Base-by-base conservation (phyloP, 306 rosid genomes). In the Phaseolus lunatus region DNA sequence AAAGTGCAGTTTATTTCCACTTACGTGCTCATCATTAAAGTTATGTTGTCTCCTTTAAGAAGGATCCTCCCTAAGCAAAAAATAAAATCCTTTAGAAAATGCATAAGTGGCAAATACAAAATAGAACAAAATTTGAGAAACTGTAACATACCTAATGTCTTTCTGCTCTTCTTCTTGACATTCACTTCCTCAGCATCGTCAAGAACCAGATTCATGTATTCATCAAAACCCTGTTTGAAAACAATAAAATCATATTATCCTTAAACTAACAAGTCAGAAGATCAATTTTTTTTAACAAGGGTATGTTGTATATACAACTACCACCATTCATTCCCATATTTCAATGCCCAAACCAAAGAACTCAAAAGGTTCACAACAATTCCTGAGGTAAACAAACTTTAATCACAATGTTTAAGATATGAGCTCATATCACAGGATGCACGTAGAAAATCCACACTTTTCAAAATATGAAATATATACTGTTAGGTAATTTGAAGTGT, bases 41-140 rank as follows among this genome's bases (percentile, higher is more conserved):
- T 93, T 47, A 93, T 93, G 85, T 89, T 93, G 86, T 93, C 97
- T 71, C 97, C 97, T 78, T 93, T 90, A 2, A 93, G 96, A 58
- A 93, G 92, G 49, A 93, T 90, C 88, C 97, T 84, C 87, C 97
- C 96, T 93, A 73, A 67, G 2, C 0, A 49, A 70, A 73, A 31
- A 31, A 70, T 11, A 10, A 72, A 27, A 77, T 27, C 41, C 50
- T 58, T 88, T 57, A 83, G 65, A 71, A 76, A 27, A 66, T 65
- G 61, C 62, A 58, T 1, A 16, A 54, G 43, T n/a, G 62, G 56
- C 12, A 67, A 45, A 48, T 73, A 23, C 44, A 78, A 50, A 9
- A 77, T 6, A 22, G 62, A 44, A 63, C 14, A 4, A 57, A 65
- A 20, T 5, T 52, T 49, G 26, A 68, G 63, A 35, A 72, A 58